These are phyloP conservation scores for Aspergillus diversus DNA, from an alignment of 495 filamentous ascomycete genomes.

Conservation along the genomic window DNA sequence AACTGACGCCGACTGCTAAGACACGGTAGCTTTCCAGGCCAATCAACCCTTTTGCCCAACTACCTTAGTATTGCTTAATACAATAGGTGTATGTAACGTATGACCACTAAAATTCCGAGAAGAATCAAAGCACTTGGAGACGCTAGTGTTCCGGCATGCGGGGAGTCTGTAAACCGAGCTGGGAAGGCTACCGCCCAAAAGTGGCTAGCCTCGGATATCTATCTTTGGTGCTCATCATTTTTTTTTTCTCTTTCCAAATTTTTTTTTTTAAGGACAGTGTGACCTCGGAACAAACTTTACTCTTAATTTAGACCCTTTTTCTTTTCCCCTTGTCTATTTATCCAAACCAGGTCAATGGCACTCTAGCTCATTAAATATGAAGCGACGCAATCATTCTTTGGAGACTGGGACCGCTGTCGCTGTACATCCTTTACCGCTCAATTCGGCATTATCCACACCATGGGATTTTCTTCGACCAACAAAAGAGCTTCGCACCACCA, in stretches of 20 bases:
- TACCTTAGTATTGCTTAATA: too few relatives aligned
- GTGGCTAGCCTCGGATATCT: slow-evolving; percentile 8
- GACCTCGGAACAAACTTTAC: background rate
- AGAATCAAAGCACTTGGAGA: too few relatives aligned
- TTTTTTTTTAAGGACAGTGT: too few relatives aligned
- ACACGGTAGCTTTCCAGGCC: too few relatives aligned
- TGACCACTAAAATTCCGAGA: too few relatives aligned
- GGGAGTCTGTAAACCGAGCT: background rate
- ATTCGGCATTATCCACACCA: slow-evolving; percentile 35
- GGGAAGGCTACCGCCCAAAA: background rate
- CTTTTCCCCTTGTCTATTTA: background rate
- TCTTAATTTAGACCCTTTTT: background rate
- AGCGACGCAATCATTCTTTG: too few relatives aligned
- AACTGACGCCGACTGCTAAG: too few relatives aligned
- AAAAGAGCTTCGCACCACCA: slow-evolving; percentile 60
- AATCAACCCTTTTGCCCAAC: too few relatives aligned
- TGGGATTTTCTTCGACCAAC: slow-evolving; percentile 72
- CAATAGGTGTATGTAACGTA: too few relatives aligned
- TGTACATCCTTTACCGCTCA: slow-evolving; percentile 21
- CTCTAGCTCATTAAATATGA: background rate
- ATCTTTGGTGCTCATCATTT: background rate
- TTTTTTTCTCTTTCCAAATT: background rate
- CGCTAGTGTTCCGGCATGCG: too few relatives aligned
- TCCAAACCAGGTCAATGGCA: background rate
- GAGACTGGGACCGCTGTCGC: background rate